phyloP scores from a whole-genome alignment of 1,139 yeast species.

The Geotrichum klebahnii region DNA sequence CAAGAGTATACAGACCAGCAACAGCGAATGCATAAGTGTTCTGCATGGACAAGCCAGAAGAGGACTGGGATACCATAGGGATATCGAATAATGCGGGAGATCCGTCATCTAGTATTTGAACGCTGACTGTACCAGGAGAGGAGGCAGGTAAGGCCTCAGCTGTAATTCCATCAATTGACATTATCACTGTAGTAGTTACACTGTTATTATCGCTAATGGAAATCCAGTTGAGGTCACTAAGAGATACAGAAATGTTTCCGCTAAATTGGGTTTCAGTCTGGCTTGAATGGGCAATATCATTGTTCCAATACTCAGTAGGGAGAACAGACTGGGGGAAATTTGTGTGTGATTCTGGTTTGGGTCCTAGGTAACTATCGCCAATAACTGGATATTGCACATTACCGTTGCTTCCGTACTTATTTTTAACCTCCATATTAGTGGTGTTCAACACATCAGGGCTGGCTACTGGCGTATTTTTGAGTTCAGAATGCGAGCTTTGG shows the following conservation, averaged over 20 bases:
- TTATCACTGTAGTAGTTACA: conserved; percentile 17
- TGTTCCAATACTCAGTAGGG: conserved; percentile 12
- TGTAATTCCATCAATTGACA: conserved; percentile 20
- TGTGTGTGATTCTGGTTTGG: not conserved
- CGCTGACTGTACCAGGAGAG: conserved; percentile 19
- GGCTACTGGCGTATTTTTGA: conserved; percentile 8
- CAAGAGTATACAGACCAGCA: conserved; percentile 18
- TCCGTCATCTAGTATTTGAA: conserved; percentile 18
- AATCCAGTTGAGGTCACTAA: conserved; percentile 21
- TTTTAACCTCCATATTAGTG: conserved; percentile 4
- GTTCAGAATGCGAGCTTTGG: conserved; percentile 19
- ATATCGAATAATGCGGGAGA: conserved; percentile 17
- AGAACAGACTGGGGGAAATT: conserved; percentile 10
- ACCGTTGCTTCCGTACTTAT: conserved; percentile 10
- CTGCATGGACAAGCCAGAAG: not conserved
- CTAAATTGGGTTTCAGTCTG: conserved; percentile 16
- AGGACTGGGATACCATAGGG: conserved; percentile 12
- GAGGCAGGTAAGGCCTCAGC: conserved; percentile 17
- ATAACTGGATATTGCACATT: conserved; percentile 17
- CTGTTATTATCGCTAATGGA: conserved; percentile 9
- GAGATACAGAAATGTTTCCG: conserved; percentile 20
- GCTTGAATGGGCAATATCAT: conserved; percentile 2
- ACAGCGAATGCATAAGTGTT: conserved; percentile 19
- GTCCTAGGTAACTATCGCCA: conserved; percentile 16
- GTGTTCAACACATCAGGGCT: conserved; percentile 8